Conservation (phyloP, 768 basidiomycete species). For the Galerina sulciceps region DNA sequence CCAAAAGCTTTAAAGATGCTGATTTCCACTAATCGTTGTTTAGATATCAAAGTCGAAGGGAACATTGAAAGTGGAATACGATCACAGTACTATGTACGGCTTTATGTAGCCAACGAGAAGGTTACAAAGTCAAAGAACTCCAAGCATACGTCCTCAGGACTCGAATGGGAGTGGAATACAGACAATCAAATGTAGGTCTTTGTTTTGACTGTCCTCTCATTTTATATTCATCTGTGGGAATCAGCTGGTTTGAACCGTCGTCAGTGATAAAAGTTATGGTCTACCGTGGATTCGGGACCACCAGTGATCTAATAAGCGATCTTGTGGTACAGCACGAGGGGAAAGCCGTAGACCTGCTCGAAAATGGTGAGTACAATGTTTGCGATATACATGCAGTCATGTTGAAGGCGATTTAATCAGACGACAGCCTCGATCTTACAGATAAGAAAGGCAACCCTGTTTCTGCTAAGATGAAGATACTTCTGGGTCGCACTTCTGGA, state of each 20-base stretch:
- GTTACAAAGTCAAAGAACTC: background rate
- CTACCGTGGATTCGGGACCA: background rate
- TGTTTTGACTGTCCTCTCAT: background rate
- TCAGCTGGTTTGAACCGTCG: constrained; percentile 1
- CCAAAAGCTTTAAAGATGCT: background rate
- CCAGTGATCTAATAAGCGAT: background rate
- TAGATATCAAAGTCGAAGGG: background rate
- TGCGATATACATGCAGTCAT: background rate
- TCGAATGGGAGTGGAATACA: background rate
- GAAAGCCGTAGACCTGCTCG: background rate
- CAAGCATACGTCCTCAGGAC: background rate
- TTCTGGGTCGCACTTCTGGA: background rate
- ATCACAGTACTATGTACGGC: background rate
- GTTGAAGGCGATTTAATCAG: background rate
- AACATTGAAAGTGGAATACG: background rate
- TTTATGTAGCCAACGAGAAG: background rate
- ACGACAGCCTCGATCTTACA: background rate
- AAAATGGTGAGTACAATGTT: background rate
- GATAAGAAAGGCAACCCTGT: background rate
- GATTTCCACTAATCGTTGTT: background rate
- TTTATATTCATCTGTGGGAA: background rate
- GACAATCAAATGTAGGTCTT: background rate
- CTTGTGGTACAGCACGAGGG: background rate
- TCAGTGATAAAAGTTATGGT: background rate
- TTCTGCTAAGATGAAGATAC: background rate